Base-by-base conservation (phyloP, 306 rosid species). In the Abrus pulchellus region DNA sequence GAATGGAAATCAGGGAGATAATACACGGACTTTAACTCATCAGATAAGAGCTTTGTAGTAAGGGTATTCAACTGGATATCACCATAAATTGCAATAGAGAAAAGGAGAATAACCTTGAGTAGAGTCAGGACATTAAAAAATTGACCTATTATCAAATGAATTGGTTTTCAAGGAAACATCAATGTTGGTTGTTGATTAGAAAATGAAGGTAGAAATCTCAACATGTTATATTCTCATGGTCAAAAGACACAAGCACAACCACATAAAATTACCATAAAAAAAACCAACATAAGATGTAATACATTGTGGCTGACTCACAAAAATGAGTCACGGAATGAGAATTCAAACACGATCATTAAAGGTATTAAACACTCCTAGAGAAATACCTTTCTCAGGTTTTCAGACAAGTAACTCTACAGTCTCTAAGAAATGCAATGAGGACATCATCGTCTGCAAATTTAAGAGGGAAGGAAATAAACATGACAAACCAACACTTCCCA, bases 381-480 rank as follows among this genome's bases (percentile, higher is more conserved):
- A 64, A 28, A 61, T 43, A 33, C 7, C 11, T 40, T 54, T 67
- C 55, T 75, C 72, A 68, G 81, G 57, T 68, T 60, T 49, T 36
- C 55, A 38, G 57, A 9, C 56, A 10, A 36, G 12, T n/a, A 66
- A 38, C 71, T 78, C 47, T 32, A 44, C 56, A 27, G 29, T 11
- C 6, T 49, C 33, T 3, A 50, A 20, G 7, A 62, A 71, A n/a
- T 1, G 59, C 30, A 14, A 67, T 6, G 5, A 45, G 34, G 13
- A 52, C 40, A 72, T 1, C 0, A 36, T 12, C 8, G 30, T 5
- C 77, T 2, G 13, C 38, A 38, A 44, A 57, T n/a, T 53, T 5
- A 60, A 2, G 10, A 43, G 0, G 12, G 57, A 9, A 9, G 2
- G 10, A 2, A n/a, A 78, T 9, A 9, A 11, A 29, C 63, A 72